phyloP scores from a whole-genome alignment of 1,284 basidiomycete species.

The Somion occarium region DNA sequence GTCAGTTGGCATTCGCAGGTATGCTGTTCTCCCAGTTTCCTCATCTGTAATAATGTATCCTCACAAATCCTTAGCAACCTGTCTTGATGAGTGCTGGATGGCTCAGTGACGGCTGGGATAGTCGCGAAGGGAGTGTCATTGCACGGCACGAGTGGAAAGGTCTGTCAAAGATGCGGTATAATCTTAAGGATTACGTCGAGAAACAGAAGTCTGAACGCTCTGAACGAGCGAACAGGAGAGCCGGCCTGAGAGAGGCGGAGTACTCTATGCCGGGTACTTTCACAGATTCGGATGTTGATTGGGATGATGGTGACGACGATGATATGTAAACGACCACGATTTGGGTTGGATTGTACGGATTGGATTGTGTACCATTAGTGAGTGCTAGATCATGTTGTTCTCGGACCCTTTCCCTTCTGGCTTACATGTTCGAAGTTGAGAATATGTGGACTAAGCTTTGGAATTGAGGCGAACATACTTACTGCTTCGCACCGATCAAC shows the following conservation, averaged over 20 bases:
- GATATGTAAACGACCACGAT: no score
- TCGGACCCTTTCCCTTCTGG: no score
- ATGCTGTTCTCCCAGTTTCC: constrained; percentile 13
- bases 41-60: not conserved
- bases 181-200: constrained; percentile 74
- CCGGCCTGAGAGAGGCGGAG: not conserved
- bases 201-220: constrained; percentile 36
- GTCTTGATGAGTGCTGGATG: constrained; percentile 90
- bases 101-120: constrained; percentile 53
- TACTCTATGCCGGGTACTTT: constrained; percentile 21
- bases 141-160: constrained; percentile 96
- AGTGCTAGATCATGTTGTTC: no score
- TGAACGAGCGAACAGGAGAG: constrained; percentile 18
- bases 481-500: no score
- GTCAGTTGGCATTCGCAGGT: constrained; percentile 87
- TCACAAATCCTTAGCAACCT: constrained; percentile 55
- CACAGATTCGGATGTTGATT: constrained; percentile 15
- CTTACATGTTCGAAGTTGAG: no score
- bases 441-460: no score
- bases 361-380: no score
- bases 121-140: constrained; percentile 56
- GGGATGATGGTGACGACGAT: no score
- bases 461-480: no score
- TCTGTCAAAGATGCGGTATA: constrained; percentile 62
- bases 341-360: no score